phyloP scores from a whole-genome alignment of 139 green algal genomes.

The Picochlorum sp. region DNA sequence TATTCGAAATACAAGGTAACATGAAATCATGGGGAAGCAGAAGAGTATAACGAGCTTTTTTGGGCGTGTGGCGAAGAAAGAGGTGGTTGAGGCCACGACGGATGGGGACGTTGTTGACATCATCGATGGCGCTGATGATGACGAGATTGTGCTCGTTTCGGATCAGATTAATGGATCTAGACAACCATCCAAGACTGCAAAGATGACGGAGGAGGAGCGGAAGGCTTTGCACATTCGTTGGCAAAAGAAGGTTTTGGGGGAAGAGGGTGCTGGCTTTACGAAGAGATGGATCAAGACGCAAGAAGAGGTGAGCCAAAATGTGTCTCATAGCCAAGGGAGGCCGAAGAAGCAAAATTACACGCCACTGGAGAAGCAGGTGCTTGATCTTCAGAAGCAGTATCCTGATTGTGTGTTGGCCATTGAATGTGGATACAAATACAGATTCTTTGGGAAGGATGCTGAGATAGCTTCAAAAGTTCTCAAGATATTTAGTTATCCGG shows the following conservation, averaged over 20 bases:
- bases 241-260: not conserved
- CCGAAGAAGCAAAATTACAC: constrained; percentile 47
- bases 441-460: constrained; percentile 85
- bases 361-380: constrained; percentile 55
- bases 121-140: too few relatives aligned
- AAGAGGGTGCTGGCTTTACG: constrained; percentile 11
- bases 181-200: too few relatives aligned
- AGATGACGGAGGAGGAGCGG: too few relatives aligned
- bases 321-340: not conserved
- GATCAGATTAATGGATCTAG: too few relatives aligned
- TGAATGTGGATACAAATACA: constrained; percentile 76
- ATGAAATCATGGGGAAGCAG: too few relatives aligned
- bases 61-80: too few relatives aligned
- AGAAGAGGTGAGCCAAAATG: not conserved
- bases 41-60: too few relatives aligned
- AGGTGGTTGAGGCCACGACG: too few relatives aligned
- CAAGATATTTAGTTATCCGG: constrained; percentile 14
- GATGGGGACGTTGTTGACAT: too few relatives aligned
- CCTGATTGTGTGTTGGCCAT: constrained; percentile 61
- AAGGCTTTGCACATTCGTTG: not conserved
- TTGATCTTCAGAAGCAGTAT: constrained; percentile 27
- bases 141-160: too few relatives aligned
- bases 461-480: constrained; percentile 41
- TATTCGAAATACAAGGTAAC: too few relatives aligned
- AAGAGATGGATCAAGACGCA: not conserved